Evolutionary conservation across 371 early-diverging fungal species (phyloP), one percentile per base, ranked within the genome.

Genomic region (Dichotomocladium elegans): DNA sequence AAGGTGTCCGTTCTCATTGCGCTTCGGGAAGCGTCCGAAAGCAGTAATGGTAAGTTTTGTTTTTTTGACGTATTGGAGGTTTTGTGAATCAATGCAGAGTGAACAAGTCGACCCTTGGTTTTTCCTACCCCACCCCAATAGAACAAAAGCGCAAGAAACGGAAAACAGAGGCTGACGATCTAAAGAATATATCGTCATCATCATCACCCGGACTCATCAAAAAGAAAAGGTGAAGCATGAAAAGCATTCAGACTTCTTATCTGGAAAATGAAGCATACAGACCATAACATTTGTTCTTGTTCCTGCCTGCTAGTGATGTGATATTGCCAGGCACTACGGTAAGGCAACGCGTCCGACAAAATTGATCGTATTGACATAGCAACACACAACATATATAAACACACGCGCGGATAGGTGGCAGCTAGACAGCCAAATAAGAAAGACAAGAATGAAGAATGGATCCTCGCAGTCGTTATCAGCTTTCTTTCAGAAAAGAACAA

Each of bases 361-460:
- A 21, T 19, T 21, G 29, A 10, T 5, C 19, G 17, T n/a, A 9
- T 10, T 9, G 33, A 33, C 33, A 9, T 33, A 29, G 34, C 15
- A 40, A 47, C 19, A 9, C n/a, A 31, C 9, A 4, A n/a, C 8
- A 8, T 19, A 25, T n/a, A 11, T 30, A 30, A 47, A 43, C 25
- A 24, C 14, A 14, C 9, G 7, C 3, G 3, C 1, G 25, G 3
- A 22, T 58, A 83, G 82, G 86, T 88, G 6, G 88, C 84, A 24
- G 88, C 85, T 10, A 78, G 76, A 44, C 79, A 75, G 24, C 69
- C 71, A 25, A 79, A 76, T 40, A 80, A 79, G 55, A 83, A 84
- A 45, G 77, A 80, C 42, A 81, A 80, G 47, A 77, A 80, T 53
- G 78, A 91, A 66, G 88, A 87, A 53, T 91, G 90, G 90, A 88